Evolutionary conservation across 2,329 filamentous ascomycete species (phyloP).

Genomic region (Talaromyces sp.): DNA sequence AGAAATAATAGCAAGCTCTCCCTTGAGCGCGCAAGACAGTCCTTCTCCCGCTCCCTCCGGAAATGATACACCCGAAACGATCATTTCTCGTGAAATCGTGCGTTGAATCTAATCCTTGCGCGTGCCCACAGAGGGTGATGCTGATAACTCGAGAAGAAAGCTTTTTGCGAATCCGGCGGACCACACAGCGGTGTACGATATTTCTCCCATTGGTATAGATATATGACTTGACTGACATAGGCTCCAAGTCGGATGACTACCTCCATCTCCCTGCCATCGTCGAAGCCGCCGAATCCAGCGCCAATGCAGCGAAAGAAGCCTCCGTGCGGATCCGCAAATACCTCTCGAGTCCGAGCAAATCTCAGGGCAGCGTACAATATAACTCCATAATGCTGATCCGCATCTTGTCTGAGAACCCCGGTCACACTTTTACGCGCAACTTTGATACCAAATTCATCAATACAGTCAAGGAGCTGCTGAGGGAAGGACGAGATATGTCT

Average conservation of each 20-base stretch:
- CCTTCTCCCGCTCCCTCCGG: conserved; percentile 15
- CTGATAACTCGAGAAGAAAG: conserved; percentile 51
- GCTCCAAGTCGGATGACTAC: conserved; percentile 72
- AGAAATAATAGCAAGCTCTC: conserved; percentile 24
- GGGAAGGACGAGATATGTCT: conserved; percentile 65
- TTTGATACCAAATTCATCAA: conserved; percentile 80
- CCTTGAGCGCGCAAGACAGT: conserved; percentile 11
- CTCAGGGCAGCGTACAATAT: conserved; percentile 73
- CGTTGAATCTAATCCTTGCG: conserved; percentile 19
- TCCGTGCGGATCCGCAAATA: conserved; percentile 78
- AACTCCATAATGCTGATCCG: conserved; percentile 94
- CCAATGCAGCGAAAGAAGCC: conserved; percentile 75
- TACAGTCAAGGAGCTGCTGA: conserved; percentile 69
- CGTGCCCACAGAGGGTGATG: not conserved
- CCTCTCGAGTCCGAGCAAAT: conserved; percentile 66
- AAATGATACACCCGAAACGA: conserved; percentile 37
- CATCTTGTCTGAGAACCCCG: conserved; percentile 89
- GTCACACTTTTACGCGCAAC: conserved; percentile 83
- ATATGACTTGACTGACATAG: conserved; percentile 6
- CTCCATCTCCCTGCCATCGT: conserved; percentile 90
- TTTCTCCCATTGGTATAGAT: not conserved
- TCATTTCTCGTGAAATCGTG: conserved; percentile 42
- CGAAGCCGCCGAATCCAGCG: conserved; percentile 89
- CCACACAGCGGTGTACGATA: conserved; percentile 52
- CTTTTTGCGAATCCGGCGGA: conserved; percentile 74